Base-by-base conservation (phyloP, 768 basidiomycete species). In the Suillus subalutaceus region DNA sequence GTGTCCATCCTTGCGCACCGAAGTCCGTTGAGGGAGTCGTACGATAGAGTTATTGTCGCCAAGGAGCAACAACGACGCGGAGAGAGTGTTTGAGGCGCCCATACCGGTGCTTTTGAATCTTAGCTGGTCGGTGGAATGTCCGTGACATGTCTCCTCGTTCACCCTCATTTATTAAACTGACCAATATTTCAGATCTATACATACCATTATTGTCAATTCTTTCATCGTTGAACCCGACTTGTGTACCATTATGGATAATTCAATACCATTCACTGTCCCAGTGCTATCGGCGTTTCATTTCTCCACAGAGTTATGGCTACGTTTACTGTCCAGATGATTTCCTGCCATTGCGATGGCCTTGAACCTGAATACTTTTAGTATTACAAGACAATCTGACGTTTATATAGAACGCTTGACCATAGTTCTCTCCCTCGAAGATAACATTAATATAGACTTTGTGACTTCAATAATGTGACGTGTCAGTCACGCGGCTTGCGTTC, bases 21-120 rank as follows among this genome's bases (percentile, higher is more conserved):
- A 60, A 86, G 84, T 61, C 90, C 92, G 30, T 79, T 93, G 65
- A 82, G 85, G 70, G 91, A 91, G 74, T 86, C 89, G 30, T 88
- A 86, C 70, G 91, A 92, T 65, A 83, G 89, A 62, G 87, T 91
- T 44, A 80, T 84, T 64, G 76, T 80, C 52, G 90, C 88, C 35
- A 90, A 88, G 79, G 76, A 80, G 61, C 52, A 71, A 26, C 76
- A 74, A 69, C 74, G 69, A 52, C 74, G 66, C 20, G 71, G 73
- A 59, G 38, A 40, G 52, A 41, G 30, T 10, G 52, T 16, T 32
- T 61, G 62, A 30, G 41, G 41, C 26, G 18, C 9, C 26, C 40
- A 20, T 30, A 41, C 40, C 6, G 26, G 26, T 9, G 41, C 12
- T 43, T 59, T 43, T 30, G 26, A 20, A 60, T 43, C 0, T 62